Conservation (phyloP, 2,329 filamentous ascomycete genomes). For the Penicillium polonicum region DNA sequence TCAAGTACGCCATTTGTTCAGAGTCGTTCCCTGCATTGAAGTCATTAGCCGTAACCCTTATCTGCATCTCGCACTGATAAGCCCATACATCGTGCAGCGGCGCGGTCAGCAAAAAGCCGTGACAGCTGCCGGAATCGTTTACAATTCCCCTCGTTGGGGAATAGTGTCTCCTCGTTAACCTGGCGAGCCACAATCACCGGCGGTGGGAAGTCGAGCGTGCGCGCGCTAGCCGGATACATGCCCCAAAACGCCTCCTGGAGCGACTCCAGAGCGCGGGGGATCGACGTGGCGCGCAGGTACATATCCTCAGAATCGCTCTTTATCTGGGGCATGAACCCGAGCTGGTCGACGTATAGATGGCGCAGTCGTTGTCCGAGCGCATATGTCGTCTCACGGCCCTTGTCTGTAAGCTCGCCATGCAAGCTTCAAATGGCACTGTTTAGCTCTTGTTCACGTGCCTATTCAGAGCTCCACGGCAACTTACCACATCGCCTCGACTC, state of each 20-base stretch:
- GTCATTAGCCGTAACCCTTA: slow-evolving; percentile 2
- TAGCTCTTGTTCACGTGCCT: slow-evolving; percentile 9
- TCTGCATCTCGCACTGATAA: neutral
- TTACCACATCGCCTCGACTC: slow-evolving; percentile 79
- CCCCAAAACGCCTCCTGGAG: slow-evolving; percentile 73
- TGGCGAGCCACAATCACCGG: slow-evolving; percentile 66
- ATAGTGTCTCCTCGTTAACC: slow-evolving; percentile 71
- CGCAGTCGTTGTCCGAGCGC: slow-evolving; percentile 67
- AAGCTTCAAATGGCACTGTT: slow-evolving; percentile 35
- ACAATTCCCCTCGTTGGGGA: slow-evolving; percentile 74
- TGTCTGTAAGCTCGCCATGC: slow-evolving; percentile 70
- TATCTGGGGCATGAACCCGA: slow-evolving; percentile 65
- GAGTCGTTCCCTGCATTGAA: slow-evolving; percentile 59
- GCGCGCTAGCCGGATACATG: slow-evolving; percentile 63
- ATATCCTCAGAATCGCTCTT: slow-evolving; percentile 60
- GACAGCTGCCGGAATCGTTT: slow-evolving; percentile 68
- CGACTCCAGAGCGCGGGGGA: slow-evolving; percentile 74
- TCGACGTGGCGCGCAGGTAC: slow-evolving; percentile 71
- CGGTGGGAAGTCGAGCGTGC: slow-evolving; percentile 55
- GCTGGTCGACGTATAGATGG: slow-evolving; percentile 70
- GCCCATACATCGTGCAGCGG: slow-evolving; percentile 63
- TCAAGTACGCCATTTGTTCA: slow-evolving; percentile 80
- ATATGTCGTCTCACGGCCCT: slow-evolving; percentile 69
- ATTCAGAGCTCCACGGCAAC: slow-evolving; percentile 31
- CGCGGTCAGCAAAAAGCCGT: slow-evolving; percentile 68